These are phyloP conservation scores for Fusarium caatingaense DNA, from an alignment of 2,329 filamentous ascomycete species.

Conservation along the genomic window DNA sequence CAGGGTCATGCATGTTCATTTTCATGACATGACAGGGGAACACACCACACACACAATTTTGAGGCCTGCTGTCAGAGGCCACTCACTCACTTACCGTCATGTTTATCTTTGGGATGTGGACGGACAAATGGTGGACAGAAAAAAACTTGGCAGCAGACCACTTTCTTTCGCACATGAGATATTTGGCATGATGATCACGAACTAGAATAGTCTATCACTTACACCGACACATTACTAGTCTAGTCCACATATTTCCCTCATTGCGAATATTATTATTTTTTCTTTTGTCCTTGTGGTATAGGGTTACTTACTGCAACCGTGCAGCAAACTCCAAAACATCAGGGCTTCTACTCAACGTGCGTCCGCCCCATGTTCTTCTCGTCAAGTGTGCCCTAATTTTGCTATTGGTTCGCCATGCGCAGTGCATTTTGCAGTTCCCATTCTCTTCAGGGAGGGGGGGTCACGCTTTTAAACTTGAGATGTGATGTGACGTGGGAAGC, in stretches of 20 bases:
- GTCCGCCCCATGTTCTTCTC: conserved; percentile 18
- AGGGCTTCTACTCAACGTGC: conserved; percentile 23
- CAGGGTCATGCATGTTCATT: conserved; percentile 27
- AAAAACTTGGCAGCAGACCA: conserved; percentile 39
- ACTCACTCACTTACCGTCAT: background rate
- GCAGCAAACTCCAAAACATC: conserved; percentile 11
- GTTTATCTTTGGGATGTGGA: background rate
- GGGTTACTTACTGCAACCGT: conserved; percentile 31
- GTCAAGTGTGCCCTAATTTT: conserved; percentile 22
- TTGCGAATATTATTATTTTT: conserved; percentile 6
- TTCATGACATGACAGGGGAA: conserved; percentile 21
- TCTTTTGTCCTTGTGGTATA: conserved; percentile 29
- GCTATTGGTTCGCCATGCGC: conserved; percentile 30
- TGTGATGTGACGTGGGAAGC: conserved; percentile 39
- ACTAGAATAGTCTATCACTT: conserved; percentile 14
- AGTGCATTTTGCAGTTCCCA: background rate
- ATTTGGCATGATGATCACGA: conserved; percentile 19
- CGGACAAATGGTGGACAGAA: conserved; percentile 1
- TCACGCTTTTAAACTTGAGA: conserved; percentile 28
- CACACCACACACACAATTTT: conserved; percentile 13
- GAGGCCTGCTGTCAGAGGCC: conserved; percentile 27
- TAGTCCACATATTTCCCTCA: background rate
- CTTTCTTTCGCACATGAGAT: conserved; percentile 18
- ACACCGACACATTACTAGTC: conserved; percentile 2
- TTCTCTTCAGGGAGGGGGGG: background rate